These are phyloP conservation scores for Pontederia paniculata DNA, from an alignment of 176 grass and related monocot species.

Conservation along the genomic window DNA sequence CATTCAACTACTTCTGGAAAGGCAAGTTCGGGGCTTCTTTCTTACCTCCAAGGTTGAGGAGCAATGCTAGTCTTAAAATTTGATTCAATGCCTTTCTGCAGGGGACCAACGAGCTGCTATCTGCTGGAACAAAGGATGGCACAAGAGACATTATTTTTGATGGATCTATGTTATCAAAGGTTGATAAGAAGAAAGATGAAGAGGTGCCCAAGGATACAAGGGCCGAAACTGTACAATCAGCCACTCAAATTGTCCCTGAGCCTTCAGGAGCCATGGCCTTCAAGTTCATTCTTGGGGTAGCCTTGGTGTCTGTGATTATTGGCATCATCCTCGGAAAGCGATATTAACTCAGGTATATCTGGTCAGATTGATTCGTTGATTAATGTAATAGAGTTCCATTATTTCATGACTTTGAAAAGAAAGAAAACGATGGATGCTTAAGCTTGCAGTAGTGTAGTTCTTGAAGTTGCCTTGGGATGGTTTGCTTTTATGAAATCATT, in stretches of 20 bases:
- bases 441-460: background rate
- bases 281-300: slow-evolving; percentile 83
- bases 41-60: background rate
- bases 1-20: slow-evolving; percentile 26
- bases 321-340: slow-evolving; percentile 85
- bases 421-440: background rate
- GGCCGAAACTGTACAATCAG: slow-evolving; percentile 12
- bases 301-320: slow-evolving; percentile 51
- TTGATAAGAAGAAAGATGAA: slow-evolving; percentile 17
- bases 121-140: slow-evolving; percentile 5
- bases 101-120: slow-evolving; percentile 24
- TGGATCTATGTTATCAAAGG: slow-evolving; percentile 18
- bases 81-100: slow-evolving; percentile 26
- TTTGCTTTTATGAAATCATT: background rate
- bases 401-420: background rate
- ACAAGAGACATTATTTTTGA: slow-evolving; percentile 40
- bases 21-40: slow-evolving; percentile 8
- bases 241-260: slow-evolving; percentile 28
- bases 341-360: slow-evolving; percentile 42
- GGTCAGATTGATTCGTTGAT: background rate
- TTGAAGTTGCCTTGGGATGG: background rate
- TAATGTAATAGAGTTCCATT: background rate
- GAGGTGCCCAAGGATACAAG: slow-evolving; percentile 2
- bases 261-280: slow-evolving; percentile 94
- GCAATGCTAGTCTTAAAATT: background rate